These are phyloP conservation scores for Claviceps sp. DNA, from an alignment of 2,329 filamentous ascomycete genomes.

Conservation along the genomic window DNA sequence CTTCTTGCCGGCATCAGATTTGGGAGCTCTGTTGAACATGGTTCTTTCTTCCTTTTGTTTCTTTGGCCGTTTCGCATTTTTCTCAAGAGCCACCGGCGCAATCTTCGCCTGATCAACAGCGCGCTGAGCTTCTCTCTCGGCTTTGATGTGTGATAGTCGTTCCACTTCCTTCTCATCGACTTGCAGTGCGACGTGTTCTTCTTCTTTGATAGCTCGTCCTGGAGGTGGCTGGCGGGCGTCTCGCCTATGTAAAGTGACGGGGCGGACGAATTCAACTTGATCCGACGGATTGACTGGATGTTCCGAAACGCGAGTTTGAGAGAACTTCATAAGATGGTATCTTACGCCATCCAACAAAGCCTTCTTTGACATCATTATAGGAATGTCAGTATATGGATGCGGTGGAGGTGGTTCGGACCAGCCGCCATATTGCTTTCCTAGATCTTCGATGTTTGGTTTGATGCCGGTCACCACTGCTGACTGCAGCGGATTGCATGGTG, in stretches of 20 bases:
- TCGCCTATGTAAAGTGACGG: constrained; percentile 77
- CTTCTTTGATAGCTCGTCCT: constrained; percentile 49
- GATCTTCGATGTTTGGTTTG: constrained; percentile 25
- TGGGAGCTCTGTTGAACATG: constrained; percentile 71
- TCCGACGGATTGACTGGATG: constrained; percentile 55
- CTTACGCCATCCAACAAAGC: constrained; percentile 66
- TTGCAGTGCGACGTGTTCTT: constrained; percentile 29
- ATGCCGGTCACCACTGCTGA: constrained; percentile 14
- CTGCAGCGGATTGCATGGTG: constrained; percentile 10
- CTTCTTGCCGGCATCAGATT: constrained; percentile 67
- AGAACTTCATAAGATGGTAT: constrained; percentile 76
- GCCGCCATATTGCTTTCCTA: constrained; percentile 36
- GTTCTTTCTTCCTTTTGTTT: constrained; percentile 75
- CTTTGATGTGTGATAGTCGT: constrained; percentile 54
- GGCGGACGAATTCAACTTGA: constrained; percentile 71
- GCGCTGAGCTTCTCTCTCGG: constrained; percentile 72
- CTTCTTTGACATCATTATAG: constrained; percentile 72
- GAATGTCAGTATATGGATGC: constrained; percentile 40
- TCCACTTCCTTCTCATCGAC: constrained; percentile 47
- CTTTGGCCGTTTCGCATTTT: constrained; percentile 34
- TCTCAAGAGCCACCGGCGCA: constrained; percentile 60
- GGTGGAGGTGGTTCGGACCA: constrained; percentile 41
- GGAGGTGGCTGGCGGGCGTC: constrained; percentile 62
- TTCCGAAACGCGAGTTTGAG: constrained; percentile 39
- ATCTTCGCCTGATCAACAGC: constrained; percentile 87